Evolutionary conservation across 306 rosid genomes (phyloP), one percentile per base, ranked within the genome.

Genomic region (Corylus avellana): DNA sequence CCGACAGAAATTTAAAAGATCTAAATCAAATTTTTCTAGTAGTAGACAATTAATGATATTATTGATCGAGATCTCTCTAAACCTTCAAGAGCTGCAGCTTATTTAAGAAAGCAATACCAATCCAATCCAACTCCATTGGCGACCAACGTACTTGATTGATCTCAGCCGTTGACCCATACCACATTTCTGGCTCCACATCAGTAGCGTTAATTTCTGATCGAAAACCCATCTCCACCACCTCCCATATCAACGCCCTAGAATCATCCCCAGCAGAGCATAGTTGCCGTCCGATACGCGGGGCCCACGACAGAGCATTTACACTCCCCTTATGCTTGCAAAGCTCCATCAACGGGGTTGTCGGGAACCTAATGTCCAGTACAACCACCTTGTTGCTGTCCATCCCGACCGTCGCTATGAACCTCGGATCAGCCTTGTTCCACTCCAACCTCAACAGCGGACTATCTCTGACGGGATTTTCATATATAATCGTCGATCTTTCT

Each of bases 211-310:
- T 12, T 2, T 76, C 72, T 5, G 88, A 51, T 0, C 37, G 85
- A 46, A 75, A 47, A 46, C 84, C 75, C 0, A 49, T 8, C 7
- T 73, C 87, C 81, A 55, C 79, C 77, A 89, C 90, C 1, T 91
- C 93, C 96, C 96, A 91, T 55, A 91, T 88, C 84, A 91, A 1
- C 50, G 90, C 96, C 86, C 87, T 88, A 0, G 87, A 81, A 77
- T 91, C 96, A 22, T 89, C 96, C 16, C 90, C 83, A 0, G 57
- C 88, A 8, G 93, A 89, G 68, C 93, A 89, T 29, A 91, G 56
- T 11, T 55, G 89, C 3, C 86, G 78, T 61, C 93, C 96, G 58
- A n/a, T 75, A 0, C 71, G 68, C 0, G 91, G 92, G 12, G 88
- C 86, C 96, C 96, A 91, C 1, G 96, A 83, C n/a, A 91, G 4